A percentile compares a stretch with the other conserved stretches of the same genome.
These are phyloP conservation scores for Solanum ossicruentum DNA, from an alignment of 257 asterid genomes.

Conservation along the genomic window DNA sequence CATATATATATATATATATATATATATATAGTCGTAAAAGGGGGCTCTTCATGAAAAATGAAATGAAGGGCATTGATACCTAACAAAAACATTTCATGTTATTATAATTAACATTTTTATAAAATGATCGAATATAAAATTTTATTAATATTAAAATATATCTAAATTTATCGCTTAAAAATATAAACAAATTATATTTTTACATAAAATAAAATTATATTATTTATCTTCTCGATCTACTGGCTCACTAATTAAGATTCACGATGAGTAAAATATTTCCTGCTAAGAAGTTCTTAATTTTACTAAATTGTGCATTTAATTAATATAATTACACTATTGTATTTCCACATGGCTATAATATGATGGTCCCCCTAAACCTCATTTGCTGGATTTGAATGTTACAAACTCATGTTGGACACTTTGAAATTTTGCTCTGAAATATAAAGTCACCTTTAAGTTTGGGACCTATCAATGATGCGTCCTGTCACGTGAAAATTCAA, in stretches of 20 bases:
- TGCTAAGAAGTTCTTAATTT: not conserved
- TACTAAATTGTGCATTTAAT: not conserved
- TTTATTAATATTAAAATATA: not conserved
- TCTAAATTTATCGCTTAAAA: not conserved
- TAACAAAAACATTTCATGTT: too few relatives aligned
- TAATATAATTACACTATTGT: not conserved
- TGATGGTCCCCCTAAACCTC: not conserved
- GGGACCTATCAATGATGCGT: not conserved
- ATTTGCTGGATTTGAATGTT: slow-evolving; percentile 2
- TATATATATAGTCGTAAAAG: not conserved
- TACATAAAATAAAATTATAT: not conserved
- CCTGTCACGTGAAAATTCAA: not conserved
- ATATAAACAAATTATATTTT: not conserved
- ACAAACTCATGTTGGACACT: not conserved
- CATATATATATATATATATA: not conserved
- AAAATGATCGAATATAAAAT: not conserved
- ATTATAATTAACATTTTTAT: not conserved
- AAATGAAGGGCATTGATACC: not conserved
- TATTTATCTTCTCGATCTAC: not conserved
- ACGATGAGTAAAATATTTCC: not conserved
- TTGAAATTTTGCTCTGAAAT: not conserved
- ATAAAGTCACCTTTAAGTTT: not conserved
- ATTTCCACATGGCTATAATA: not conserved
- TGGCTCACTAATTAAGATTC: not conserved
- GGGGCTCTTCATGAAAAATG: not conserved